phyloP scores from a whole-genome alignment of 2,329 filamentous ascomycete genomes.

The Ramichloridium luteum region DNA sequence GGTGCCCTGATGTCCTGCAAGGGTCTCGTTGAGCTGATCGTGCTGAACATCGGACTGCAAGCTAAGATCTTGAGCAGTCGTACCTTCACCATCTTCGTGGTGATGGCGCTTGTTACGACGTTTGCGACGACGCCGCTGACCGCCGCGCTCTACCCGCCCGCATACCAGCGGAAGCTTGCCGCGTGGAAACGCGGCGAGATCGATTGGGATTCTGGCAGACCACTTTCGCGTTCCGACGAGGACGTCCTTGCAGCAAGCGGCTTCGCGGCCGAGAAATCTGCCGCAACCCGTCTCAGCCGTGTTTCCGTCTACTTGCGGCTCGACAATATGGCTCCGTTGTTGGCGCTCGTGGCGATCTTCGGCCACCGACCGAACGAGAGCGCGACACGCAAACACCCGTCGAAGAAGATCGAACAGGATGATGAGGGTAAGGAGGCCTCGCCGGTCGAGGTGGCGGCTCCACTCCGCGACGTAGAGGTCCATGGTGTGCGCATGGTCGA shows the following conservation, averaged over 20 bases:
- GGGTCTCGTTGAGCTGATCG: slow-evolving; percentile 85
- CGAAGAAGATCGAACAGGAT: slow-evolving; percentile 12
- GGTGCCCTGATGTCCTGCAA: slow-evolving; percentile 94
- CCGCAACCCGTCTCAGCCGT: slow-evolving; percentile 43
- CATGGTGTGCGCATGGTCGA: slow-evolving; percentile 80
- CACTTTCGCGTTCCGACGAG: slow-evolving; percentile 26
- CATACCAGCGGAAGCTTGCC: slow-evolving; percentile 62
- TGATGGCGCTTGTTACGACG: slow-evolving; percentile 83
- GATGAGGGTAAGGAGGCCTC: slow-evolving; percentile 1
- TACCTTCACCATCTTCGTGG: slow-evolving; percentile 87
- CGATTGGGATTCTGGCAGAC: slow-evolving; percentile 63
- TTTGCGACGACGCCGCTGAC: slow-evolving; percentile 75
- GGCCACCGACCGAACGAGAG: slow-evolving; percentile 40
- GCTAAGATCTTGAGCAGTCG: slow-evolving; percentile 66
- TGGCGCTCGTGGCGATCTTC: slow-evolving; percentile 71
- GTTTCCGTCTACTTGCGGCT: slow-evolving; percentile 72
- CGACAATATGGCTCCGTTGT: slow-evolving; percentile 70
- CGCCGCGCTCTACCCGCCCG: slow-evolving; percentile 59
- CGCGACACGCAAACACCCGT: slow-evolving; percentile 28
- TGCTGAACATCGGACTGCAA: slow-evolving; percentile 76
- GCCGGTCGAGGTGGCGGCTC: slow-evolving; percentile 5
- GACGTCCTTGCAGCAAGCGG: slow-evolving; percentile 20
- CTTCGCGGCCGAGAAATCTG: slow-evolving; percentile 37
- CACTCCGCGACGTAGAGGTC: slow-evolving; percentile 29
- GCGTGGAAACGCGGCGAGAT: slow-evolving; percentile 75